Percentiles rank a stretch among this genome's conserved stretches.
These are phyloP conservation scores for Aspergillus awamori DNA, from an alignment of 2,329 filamentous ascomycete species.

Conservation along the genomic window DNA sequence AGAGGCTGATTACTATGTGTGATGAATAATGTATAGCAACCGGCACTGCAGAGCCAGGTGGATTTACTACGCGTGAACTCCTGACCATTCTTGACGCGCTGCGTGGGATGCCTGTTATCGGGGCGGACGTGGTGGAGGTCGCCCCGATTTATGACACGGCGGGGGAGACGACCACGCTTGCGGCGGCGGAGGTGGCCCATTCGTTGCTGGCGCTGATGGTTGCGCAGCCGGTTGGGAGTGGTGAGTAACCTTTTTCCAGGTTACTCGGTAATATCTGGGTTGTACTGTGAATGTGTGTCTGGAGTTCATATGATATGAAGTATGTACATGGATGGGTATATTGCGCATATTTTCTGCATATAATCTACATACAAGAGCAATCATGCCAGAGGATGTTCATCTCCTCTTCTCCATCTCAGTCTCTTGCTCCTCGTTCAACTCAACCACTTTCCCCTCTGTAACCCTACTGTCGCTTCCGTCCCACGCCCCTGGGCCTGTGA, in stretches of 20 bases:
- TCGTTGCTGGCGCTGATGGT: conserved; percentile 51
- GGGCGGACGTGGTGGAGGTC: conserved; percentile 60
- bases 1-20: neutral
- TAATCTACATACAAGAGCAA: neutral
- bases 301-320: neutral
- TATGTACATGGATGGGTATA: neutral
- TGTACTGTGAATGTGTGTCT: too few relatives aligned
- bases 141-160: conserved; percentile 59
- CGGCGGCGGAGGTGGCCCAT: conserved; percentile 58
- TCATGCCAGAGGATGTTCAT: neutral
- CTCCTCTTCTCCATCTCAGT: neutral
- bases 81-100: conserved; percentile 58
- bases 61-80: conserved; percentile 59
- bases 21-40: conserved; percentile 41
- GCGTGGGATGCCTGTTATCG: conserved; percentile 54
- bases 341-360: neutral
- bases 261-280: accelerated
- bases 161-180: conserved; percentile 57
- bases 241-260: neutral
- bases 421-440: neutral
- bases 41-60: conserved; percentile 59
- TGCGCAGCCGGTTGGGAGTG: conserved; percentile 10
- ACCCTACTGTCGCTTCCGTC: neutral
- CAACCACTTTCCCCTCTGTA: neutral
- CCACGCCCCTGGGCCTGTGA: conserved; percentile 49